Evolutionary conservation across 176 grass and related monocot genomes (phyloP).

Genomic region (Triticum turgidum): DNA sequence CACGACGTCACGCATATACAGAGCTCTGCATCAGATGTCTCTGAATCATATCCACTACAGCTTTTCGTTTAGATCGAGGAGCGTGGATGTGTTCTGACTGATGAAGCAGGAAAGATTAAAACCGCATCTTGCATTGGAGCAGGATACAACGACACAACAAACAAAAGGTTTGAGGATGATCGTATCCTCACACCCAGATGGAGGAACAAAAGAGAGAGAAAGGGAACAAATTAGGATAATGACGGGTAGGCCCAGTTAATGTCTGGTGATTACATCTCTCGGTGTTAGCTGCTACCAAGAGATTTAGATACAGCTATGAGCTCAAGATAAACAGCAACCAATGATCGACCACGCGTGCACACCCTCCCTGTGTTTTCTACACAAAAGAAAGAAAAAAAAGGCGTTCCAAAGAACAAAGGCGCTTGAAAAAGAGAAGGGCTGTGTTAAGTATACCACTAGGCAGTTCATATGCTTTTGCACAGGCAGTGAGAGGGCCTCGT

Average conservation of each 20-base stretch:
- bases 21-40: neutral
- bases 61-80: neutral
- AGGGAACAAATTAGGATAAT: too few relatives aligned
- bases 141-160: neutral
- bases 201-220: neutral
- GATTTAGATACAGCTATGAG: constrained; percentile 1
- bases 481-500: neutral
- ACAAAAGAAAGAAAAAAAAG: neutral
- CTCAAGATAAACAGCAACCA: neutral
- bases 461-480: neutral
- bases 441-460: neutral
- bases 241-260: neutral
- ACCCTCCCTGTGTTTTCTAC: neutral
- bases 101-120: neutral
- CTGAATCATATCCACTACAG: too few relatives aligned
- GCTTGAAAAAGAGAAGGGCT: neutral
- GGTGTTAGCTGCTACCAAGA: too few relatives aligned
- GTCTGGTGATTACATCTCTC: too few relatives aligned
- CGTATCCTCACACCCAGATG: neutral
- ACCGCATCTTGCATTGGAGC: neutral
- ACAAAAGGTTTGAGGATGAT: neutral
- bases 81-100: neutral
- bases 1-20: neutral
- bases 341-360: neutral
- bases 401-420: neutral